These are phyloP conservation scores for Umbelopsis ramanniana DNA, from an alignment of 192 early-diverging fungal genomes.

Conservation along the genomic window DNA sequence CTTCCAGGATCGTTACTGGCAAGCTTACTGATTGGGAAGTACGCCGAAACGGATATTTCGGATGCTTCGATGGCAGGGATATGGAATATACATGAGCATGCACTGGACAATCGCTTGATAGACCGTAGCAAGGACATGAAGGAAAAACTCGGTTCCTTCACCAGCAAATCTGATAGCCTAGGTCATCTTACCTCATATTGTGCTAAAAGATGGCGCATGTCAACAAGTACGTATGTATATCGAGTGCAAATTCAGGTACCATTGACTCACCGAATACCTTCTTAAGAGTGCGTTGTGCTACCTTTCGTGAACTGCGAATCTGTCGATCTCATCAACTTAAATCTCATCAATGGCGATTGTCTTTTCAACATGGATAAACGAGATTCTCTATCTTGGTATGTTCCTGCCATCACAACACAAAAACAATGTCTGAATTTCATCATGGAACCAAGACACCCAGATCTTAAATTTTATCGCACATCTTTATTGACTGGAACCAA, in stretches of 20 bases:
- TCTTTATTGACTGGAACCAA: not conserved
- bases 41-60: not conserved
- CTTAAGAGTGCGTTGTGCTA: not conserved
- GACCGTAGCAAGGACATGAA: not conserved
- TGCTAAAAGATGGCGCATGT: constrained; percentile 16
- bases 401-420: not conserved
- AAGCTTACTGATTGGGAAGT: not conserved
- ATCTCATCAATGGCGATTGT: not conserved
- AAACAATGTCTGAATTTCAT: not conserved
- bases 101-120: not conserved
- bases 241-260: not conserved
- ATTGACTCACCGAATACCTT: not conserved
- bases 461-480: not conserved
- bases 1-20: not conserved
- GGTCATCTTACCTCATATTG: not conserved
- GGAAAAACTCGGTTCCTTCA: not conserved
- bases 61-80: not conserved
- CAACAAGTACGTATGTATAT: not conserved
- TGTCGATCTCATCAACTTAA: constrained; percentile 1
- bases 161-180: not conserved
- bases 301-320: not conserved
- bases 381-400: not conserved
- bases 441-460: not conserved
- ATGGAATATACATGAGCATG: not conserved
- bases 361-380: not conserved